phyloP scores from a whole-genome alignment of 2,329 filamentous ascomycete species.

The Emergomyces africanus region DNA sequence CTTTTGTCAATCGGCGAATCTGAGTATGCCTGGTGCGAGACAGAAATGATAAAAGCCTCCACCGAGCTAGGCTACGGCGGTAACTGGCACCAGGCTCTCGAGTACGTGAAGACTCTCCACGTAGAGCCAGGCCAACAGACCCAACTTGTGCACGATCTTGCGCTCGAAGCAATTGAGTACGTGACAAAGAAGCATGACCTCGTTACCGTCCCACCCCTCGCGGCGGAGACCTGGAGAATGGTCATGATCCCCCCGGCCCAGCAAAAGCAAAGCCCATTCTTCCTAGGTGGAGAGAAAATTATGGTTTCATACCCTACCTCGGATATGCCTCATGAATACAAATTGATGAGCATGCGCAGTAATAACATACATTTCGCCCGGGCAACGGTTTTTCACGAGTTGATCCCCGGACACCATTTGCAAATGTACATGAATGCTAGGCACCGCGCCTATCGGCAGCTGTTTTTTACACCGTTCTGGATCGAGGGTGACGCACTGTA shows the following conservation, averaged over 20 bases:
- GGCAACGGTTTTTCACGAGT: slow-evolving; percentile 49
- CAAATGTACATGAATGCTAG: slow-evolving; percentile 40
- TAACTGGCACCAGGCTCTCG: slow-evolving; percentile 42
- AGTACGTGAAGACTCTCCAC: slow-evolving; percentile 43
- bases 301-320: slow-evolving; percentile 41
- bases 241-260: slow-evolving; percentile 43
- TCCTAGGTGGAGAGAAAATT: slow-evolving; percentile 43
- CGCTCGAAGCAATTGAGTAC: slow-evolving; percentile 40
- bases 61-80: slow-evolving; percentile 35
- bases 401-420: slow-evolving; percentile 47
- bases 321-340: slow-evolving; percentile 33
- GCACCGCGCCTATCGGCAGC: slow-evolving; percentile 35
- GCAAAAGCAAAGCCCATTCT: slow-evolving; percentile 47
- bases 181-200: slow-evolving; percentile 40
- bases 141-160: slow-evolving; percentile 39
- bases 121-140: slow-evolving; percentile 44
- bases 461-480: slow-evolving; percentile 47
- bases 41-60: slow-evolving; percentile 42
- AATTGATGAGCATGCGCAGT: slow-evolving; percentile 47
- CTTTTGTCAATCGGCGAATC: slow-evolving; percentile 39
- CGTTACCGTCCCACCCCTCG: slow-evolving; percentile 42
- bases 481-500: slow-evolving; percentile 51
- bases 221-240: slow-evolving; percentile 42
- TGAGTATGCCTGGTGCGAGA: slow-evolving; percentile 44
- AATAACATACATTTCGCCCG: slow-evolving; percentile 47